These are phyloP conservation scores for Phialophora verrucosa DNA, from an alignment of 2,329 filamentous ascomycete genomes.

Conservation along the genomic window DNA sequence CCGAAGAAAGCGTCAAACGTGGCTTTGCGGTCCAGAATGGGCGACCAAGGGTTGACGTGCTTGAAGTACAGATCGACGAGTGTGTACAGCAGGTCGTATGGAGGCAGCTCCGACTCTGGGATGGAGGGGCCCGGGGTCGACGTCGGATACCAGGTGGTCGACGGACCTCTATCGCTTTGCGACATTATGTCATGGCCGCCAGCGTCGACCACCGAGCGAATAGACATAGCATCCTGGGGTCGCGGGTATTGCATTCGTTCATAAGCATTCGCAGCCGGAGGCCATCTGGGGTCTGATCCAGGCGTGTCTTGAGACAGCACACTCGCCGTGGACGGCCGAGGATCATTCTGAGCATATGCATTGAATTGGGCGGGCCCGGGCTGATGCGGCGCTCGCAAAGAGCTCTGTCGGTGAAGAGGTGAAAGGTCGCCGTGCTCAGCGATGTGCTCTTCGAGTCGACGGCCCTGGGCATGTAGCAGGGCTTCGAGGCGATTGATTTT, in stretches of 20 bases:
- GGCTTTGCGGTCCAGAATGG: constrained; percentile 83
- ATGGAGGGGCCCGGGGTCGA: constrained; percentile 29
- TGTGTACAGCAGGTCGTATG: constrained; percentile 74
- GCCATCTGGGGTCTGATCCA: constrained; percentile 31
- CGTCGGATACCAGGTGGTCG: constrained; percentile 27
- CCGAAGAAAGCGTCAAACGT: constrained; percentile 85
- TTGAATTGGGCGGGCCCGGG: constrained; percentile 20
- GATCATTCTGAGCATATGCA: constrained; percentile 28
- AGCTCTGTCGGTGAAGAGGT: constrained; percentile 22
- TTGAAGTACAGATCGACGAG: constrained; percentile 79
- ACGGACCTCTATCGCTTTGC: constrained; percentile 31
- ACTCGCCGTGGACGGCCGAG: constrained; percentile 32
- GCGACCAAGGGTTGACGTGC: constrained; percentile 83
- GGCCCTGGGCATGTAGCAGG: constrained; percentile 36
- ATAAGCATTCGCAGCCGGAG: constrained; percentile 28
- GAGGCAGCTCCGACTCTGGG: constrained; percentile 58
- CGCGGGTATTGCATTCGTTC: constrained; percentile 36
- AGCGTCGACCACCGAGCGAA: constrained; percentile 33
- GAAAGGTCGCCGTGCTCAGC: constrained; percentile 32
- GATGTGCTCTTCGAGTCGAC: constrained; percentile 39
- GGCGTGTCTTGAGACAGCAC: constrained; percentile 34
- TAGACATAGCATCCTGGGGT: constrained; percentile 36
- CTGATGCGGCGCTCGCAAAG: constrained; percentile 24
- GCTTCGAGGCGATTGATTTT: constrained; percentile 62
- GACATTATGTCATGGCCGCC: constrained; percentile 28